Evolutionary conservation across 1,139 yeast species (phyloP).

Genomic region (Diutina mesorugosa): DNA sequence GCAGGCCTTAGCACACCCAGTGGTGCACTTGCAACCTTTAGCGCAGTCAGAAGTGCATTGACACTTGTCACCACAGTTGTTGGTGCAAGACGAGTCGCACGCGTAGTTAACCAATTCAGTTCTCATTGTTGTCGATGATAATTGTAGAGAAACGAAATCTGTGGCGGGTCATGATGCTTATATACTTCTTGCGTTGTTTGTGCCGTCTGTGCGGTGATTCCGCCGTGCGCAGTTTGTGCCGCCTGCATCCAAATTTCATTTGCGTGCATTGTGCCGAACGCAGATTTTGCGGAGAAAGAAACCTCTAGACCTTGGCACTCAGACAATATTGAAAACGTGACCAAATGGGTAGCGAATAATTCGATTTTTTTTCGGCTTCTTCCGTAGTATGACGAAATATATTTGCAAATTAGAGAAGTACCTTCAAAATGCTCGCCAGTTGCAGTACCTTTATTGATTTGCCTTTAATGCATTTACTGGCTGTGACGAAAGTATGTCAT

Average conservation of each 20-base stretch:
- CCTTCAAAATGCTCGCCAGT: not conserved
- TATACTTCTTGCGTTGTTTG: not conserved
- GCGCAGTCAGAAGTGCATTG: not conserved
- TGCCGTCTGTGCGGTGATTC: not conserved
- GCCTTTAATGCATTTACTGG: too few relatives aligned
- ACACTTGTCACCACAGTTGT: not conserved
- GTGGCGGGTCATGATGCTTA: not conserved
- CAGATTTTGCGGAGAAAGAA: not conserved
- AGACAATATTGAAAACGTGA: not conserved
- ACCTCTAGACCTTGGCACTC: not conserved
- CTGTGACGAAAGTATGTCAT: too few relatives aligned
- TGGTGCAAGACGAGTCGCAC: conserved; percentile 1
- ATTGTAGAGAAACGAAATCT: not conserved
- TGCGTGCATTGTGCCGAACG: not conserved
- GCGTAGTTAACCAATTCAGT: not conserved
- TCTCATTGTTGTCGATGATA: not conserved
- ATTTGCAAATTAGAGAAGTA: too few relatives aligned
- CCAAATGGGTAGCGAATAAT: not conserved
- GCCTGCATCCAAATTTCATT: not conserved
- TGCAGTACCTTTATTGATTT: too few relatives aligned
- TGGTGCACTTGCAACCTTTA: not conserved
- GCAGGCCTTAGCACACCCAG: not conserved
- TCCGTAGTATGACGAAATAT: not conserved
- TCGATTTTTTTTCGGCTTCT: not conserved
- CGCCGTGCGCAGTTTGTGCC: not conserved